Evolutionary conservation across 73 alveolate species (phyloP), one percentile per base, ranked within the genome.

Genomic region (Blepharisma japonicum): DNA sequence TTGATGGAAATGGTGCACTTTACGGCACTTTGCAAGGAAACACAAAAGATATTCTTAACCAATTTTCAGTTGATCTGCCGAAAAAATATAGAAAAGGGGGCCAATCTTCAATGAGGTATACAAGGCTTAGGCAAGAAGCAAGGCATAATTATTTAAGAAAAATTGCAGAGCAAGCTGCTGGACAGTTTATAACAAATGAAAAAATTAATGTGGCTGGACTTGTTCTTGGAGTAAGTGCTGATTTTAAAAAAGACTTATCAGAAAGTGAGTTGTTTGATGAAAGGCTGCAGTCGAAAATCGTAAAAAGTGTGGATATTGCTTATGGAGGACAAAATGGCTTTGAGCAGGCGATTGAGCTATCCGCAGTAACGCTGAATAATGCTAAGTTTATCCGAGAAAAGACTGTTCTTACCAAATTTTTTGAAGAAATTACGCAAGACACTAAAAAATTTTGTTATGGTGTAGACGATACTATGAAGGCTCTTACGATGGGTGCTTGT

Each of bases 291-390:
- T 78, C 92, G 8, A 81, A 70, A 48, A 80, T 85, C 54, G 53
- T 85, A 39, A 78, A 86, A 11, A 83, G 96, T 23, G 99, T 97
- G 2, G 99, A 97, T 93, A 96, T 97, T 55, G 88, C 98, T 70
- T 97, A 97, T 86, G 99, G 99, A 32, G 99, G 99, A 7, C 99
- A 96, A 83, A 89, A 94, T 76, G 99, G 99, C 23, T 91, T 97
- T 78, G 94, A 96, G 79, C 95, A 97, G 84, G 96, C 96, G 7
- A 89, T 90, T 25, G 92, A 90, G 79, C 86, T 90, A 47, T 55
- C 83, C 0, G 87, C 84, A 87, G 98, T 90, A 85, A 94, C 98
- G 25, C 91, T 97, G 45, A 71, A 91, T 51, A 96, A 96, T 81
- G 99, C 96, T 67, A 97, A 96, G 89, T 97, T 95, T 80, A 97